These are phyloP conservation scores for Trametes sanguinea DNA, from an alignment of 768 basidiomycete genomes.

Conservation along the genomic window DNA sequence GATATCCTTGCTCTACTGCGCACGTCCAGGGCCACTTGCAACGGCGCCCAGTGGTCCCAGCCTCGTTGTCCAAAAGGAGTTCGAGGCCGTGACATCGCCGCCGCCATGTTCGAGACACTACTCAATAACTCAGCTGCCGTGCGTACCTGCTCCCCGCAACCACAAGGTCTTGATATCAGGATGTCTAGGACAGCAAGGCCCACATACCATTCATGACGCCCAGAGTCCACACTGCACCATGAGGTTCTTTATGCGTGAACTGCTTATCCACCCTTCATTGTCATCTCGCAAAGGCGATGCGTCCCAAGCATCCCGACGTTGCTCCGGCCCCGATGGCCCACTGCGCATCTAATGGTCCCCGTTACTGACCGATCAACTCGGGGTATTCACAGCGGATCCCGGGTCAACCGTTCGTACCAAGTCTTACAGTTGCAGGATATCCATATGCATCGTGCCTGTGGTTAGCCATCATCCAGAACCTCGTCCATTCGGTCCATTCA, in stretches of 20 bases:
- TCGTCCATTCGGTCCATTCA: not conserved
- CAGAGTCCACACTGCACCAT: not conserved
- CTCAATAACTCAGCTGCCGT: not conserved
- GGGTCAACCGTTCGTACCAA: not conserved
- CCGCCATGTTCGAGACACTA: no score
- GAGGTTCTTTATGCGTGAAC: not conserved
- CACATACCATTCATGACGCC: constrained; percentile 14
- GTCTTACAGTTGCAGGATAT: not conserved
- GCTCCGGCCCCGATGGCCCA: constrained; percentile 2
- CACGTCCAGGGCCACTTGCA: no score
- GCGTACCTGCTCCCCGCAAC: not conserved
- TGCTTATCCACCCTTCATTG: constrained; percentile 1
- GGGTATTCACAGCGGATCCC: not conserved
- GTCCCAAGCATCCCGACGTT: constrained; percentile 14
- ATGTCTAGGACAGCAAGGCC: not conserved
- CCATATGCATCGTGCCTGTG: not conserved
- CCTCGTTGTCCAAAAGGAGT: no score
- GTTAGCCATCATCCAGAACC: not conserved
- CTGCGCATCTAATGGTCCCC: not conserved
- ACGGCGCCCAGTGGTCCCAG: no score
- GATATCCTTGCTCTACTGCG: not conserved
- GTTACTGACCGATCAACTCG: not conserved
- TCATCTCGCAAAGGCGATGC: not conserved
- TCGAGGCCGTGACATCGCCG: not conserved
- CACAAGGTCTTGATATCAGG: not conserved